A percentile compares a stretch with the other conserved stretches of the same genome.
Evolutionary conservation across 1,284 basidiomycete species (phyloP).

Genomic region (Cutaneotrichosporon cyanovorans): DNA sequence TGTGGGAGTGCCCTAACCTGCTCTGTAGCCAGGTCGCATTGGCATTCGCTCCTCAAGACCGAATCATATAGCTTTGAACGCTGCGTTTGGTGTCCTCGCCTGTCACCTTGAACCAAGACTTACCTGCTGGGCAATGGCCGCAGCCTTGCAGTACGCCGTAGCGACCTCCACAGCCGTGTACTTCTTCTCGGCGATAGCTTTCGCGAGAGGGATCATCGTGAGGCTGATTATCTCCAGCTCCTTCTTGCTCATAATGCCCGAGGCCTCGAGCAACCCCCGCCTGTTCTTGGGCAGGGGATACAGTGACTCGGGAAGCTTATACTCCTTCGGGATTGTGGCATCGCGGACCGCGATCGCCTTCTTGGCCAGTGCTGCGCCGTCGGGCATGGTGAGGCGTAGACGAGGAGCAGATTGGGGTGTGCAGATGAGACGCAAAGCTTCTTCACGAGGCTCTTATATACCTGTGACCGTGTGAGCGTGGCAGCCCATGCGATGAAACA

Average conservation of each 20-base stretch:
- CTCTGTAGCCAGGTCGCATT: neutral
- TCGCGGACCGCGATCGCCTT: constrained; percentile 11
- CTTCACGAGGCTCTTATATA: too few relatives aligned
- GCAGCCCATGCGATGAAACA: too few relatives aligned
- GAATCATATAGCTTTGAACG: too few relatives aligned
- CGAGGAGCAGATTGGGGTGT: too few relatives aligned
- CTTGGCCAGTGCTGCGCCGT: constrained; percentile 2
- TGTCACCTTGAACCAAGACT: neutral
- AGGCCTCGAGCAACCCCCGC: constrained; percentile 4
- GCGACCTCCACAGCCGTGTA: constrained; percentile 21
- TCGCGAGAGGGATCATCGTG: constrained; percentile 38
- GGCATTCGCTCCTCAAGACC: too few relatives aligned
- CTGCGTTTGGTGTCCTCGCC: too few relatives aligned
- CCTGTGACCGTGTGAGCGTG: too few relatives aligned
- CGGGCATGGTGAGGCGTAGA: constrained; percentile 1
- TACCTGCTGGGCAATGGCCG: constrained; percentile 24
- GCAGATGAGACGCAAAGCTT: too few relatives aligned
- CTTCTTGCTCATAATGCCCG: constrained; percentile 12
- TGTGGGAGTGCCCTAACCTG: too few relatives aligned
- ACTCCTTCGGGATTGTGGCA: constrained; percentile 12
- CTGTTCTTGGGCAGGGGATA: constrained; percentile 9
- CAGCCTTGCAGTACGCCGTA: constrained; percentile 24
- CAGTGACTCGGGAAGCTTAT: constrained; percentile 10
- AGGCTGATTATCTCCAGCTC: constrained; percentile 28
- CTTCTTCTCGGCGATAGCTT: constrained; percentile 25